Evolutionary conservation across 2,329 filamentous ascomycete species (phyloP).

Genomic region (Penicillium brevicompactum): DNA sequence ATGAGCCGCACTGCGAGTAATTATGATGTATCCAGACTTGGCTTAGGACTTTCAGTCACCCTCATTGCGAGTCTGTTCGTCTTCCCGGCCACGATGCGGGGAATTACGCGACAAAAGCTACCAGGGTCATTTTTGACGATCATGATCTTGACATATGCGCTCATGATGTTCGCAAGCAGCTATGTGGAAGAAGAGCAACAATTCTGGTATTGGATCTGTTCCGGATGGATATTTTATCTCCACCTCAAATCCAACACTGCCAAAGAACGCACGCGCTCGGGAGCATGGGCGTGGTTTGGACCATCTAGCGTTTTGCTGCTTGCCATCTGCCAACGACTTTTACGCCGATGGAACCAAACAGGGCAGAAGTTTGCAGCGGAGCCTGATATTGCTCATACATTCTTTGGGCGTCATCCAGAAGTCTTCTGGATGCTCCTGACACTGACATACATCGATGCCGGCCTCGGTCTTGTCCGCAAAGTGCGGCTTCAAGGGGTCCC

Average conservation of each 20-base stretch:
- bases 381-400: constrained; percentile 77
- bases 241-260: constrained; percentile 37
- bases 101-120: constrained; percentile 29
- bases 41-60: constrained; percentile 39
- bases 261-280: background rate
- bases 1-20: constrained; percentile 93
- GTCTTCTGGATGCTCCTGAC: constrained; percentile 76
- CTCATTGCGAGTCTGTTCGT: constrained; percentile 47
- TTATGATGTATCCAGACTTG: constrained; percentile 68
- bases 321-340: constrained; percentile 65
- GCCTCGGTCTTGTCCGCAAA: constrained; percentile 43
- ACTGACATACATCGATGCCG: constrained; percentile 67
- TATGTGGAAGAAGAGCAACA: constrained; percentile 98
- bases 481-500: constrained; percentile 30
- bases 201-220: constrained; percentile 91
- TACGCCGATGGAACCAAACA: constrained; percentile 90
- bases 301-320: constrained; percentile 47
- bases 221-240: constrained; percentile 51
- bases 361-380: constrained; percentile 95
- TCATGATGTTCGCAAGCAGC: constrained; percentile 97
- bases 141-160: constrained; percentile 66
- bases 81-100: constrained; percentile 30
- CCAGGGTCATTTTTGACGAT: constrained; percentile 47
- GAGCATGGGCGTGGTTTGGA: constrained; percentile 3
- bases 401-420: constrained; percentile 64